Base-by-base conservation (phyloP, 768 basidiomycete genomes). In the Boletus subparvulus region DNA sequence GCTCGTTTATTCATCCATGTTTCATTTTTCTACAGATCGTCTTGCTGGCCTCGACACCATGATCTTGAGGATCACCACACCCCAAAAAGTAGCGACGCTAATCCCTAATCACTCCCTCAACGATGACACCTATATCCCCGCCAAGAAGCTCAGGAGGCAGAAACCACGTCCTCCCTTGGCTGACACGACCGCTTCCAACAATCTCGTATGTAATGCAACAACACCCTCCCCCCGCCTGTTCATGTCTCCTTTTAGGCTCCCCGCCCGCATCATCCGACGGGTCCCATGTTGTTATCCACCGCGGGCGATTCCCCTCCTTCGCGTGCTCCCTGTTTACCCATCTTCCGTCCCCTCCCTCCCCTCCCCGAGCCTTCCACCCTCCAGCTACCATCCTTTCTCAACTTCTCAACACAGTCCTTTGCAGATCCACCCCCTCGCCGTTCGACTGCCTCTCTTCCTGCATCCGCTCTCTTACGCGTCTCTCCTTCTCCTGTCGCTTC, bases 31-130 rank as follows among this genome's bases (percentile, higher is more conserved):
- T 52, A 60, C 67, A 41, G 72, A 74, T 56, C 67, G 75, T 75
- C 76, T 76, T 69, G 76, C 75, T 72, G 76, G 76, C 33, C 75
- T 77, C 52, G 75, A 77, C 68, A 56, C 65, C 50, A 66, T 74
- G 71, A 58, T 76, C 64, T 67, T 75, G 63, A 73, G 65, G 66
- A 74, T 73, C 65, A 59, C 63, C 46, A 37, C 62, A 13, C 55
- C 69, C 48, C 55, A 61, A 54, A 69, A 67, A 67, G 55, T 71
- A 64, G 47, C 70, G 47, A 64, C 60, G 51, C 60, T 66, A 58
- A 64, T 70, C 61, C 52, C 63, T 61, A 63, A 60, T 64, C 61
- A 50, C 56, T n/a, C 59, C 59, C 35, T 54, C 37, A 24, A 50
- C 50, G 48, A 62, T 60, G 61, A 58, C 52, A 54, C 60, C 30